Percentiles rank a stretch among this genome's conserved stretches.
phyloP scores from a whole-genome alignment of 2,329 filamentous ascomycete genomes.

The Verticillium zaregamsianum region DNA sequence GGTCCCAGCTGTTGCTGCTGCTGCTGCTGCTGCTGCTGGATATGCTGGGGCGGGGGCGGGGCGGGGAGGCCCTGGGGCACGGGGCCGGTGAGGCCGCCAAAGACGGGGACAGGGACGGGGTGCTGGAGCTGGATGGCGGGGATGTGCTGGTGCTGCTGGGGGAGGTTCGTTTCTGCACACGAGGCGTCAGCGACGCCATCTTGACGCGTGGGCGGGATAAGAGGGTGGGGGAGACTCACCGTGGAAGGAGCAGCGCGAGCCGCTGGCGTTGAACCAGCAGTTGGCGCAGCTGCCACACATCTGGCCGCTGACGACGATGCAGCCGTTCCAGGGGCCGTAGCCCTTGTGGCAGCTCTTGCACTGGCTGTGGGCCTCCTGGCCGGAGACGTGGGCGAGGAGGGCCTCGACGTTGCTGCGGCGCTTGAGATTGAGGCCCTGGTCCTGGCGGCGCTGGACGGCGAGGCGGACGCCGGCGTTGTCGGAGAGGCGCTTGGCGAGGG shows the following conservation, averaged over 20 bases:
- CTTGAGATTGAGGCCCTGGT: slow-evolving; percentile 51
- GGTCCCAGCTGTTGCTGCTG: slow-evolving; percentile 5
- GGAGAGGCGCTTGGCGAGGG: slow-evolving; percentile 50
- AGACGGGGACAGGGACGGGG: slow-evolving; percentile 22
- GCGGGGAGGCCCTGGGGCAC: slow-evolving; percentile 21
- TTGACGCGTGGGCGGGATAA: background rate
- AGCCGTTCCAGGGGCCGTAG: slow-evolving; percentile 55
- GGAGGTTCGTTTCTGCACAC: slow-evolving; percentile 39
- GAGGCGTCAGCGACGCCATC: background rate
- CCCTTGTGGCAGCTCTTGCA: slow-evolving; percentile 60
- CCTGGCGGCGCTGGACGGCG: slow-evolving; percentile 48
- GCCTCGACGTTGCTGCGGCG: slow-evolving; percentile 58
- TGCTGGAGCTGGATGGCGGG: slow-evolving; percentile 21
- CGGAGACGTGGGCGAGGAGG: slow-evolving; percentile 53
- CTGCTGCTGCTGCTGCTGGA: background rate
- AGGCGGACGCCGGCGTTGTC: slow-evolving; percentile 43
- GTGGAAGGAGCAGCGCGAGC: slow-evolving; percentile 56
- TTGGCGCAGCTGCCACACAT: slow-evolving; percentile 61
- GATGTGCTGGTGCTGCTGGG: slow-evolving; percentile 28
- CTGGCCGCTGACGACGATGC: slow-evolving; percentile 55
- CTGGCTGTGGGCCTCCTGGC: slow-evolving; percentile 39
- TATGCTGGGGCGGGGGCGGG: slow-evolving; percentile 10
- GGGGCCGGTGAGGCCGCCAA: slow-evolving; percentile 23
- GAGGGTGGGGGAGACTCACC: slow-evolving; percentile 33
- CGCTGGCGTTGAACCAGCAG: slow-evolving; percentile 61